These are phyloP conservation scores for Heritiera fomes DNA, from an alignment of 345 rosid genomes.

Conservation along the genomic window DNA sequence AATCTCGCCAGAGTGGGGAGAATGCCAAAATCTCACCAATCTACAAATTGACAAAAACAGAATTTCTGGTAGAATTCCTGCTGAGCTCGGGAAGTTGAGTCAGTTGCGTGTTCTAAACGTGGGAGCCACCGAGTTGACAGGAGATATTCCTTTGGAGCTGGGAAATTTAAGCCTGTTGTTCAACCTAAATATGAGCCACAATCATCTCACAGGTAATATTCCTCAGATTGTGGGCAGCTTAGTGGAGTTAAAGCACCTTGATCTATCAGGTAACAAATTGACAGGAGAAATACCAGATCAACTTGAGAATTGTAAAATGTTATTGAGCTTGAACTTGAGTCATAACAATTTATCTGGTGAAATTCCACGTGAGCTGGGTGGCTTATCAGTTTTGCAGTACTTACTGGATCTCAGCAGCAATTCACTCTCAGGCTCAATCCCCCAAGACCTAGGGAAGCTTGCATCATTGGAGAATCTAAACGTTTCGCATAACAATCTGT, in stretches of 20 bases:
- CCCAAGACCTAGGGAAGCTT: conserved; percentile 45
- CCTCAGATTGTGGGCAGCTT: conserved; percentile 41
- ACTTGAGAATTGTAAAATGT: conserved; percentile 37
- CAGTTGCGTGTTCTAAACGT: conserved; percentile 41
- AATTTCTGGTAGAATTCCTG: conserved; percentile 54
- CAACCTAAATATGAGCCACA: conserved; percentile 52
- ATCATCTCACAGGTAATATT: conserved; percentile 46
- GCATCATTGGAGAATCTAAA: conserved; percentile 44
- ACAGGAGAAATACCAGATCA: conserved; percentile 41
- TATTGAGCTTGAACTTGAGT: conserved; percentile 53
- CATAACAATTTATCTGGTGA: conserved; percentile 51
- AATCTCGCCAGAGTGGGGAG: conserved; percentile 60
- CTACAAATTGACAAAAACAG: conserved; percentile 51
- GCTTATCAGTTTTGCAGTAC: conserved; percentile 42
- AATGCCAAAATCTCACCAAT: conserved; percentile 49
- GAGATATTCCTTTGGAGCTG: conserved; percentile 47
- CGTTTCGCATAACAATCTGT: conserved; percentile 51
- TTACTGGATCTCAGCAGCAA: conserved; percentile 64
- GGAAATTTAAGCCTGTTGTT: conserved; percentile 43
- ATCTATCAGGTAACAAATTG: conserved; percentile 46
- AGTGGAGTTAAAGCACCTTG: conserved; percentile 38
- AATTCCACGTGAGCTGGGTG: conserved; percentile 47
- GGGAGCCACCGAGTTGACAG: conserved; percentile 46
- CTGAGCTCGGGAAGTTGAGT: conserved; percentile 50
- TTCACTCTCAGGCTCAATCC: conserved; percentile 56